Evolutionary conservation across 2,329 filamentous ascomycete species (phyloP), one percentile per base, ranked within the genome.

Genomic region (Trichoderma citrinoviride): DNA sequence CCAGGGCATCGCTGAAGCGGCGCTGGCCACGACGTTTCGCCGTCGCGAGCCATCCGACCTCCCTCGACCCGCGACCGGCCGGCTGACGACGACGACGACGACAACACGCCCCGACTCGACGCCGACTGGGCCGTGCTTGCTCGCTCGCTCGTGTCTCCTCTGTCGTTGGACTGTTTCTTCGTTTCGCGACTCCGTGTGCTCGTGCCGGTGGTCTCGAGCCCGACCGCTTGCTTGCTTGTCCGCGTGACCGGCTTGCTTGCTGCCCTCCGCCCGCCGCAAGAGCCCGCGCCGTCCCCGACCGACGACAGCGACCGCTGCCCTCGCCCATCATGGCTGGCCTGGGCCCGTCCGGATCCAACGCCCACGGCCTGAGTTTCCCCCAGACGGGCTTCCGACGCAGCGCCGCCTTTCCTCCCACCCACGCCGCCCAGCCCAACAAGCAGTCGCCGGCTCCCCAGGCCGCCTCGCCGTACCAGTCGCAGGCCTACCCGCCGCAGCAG

Each of bases 361-460:
- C 78, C 73, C 83, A 85, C 75, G 82, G 82, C 74, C 78, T 86
- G 70, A 78, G 78, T 70, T 86, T 85, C 68, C 77, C 82, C 62
- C 81, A 83, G 75, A 79, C 81, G 71, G 74, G 76, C 73, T 70
- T 85, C 66, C 78, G 83, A 74, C 82, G 83, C 66, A 76, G 73
- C 62, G 66, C 33, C 33, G 33, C 72, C 68, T 84, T 80, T 69
- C 78, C 78, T 71, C 77, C 80, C 63, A 77, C 79, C 41, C 82
- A 83, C 70, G 77, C 81, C 66, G 81, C 79, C 68, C 81, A 82
- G 70, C 78, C 80, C 68, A 85, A 81, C 72, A 85, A 86, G 73
- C 81, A 83, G 67, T 83, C 84, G 29, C 81, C 84, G 44, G 81
- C 82, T 23, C 79, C 83, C 68, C 83, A 84, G 68, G 79, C 83